phyloP scores from a whole-genome alignment of 2,329 filamentous ascomycete species.

The Aspergillus bombycis region DNA sequence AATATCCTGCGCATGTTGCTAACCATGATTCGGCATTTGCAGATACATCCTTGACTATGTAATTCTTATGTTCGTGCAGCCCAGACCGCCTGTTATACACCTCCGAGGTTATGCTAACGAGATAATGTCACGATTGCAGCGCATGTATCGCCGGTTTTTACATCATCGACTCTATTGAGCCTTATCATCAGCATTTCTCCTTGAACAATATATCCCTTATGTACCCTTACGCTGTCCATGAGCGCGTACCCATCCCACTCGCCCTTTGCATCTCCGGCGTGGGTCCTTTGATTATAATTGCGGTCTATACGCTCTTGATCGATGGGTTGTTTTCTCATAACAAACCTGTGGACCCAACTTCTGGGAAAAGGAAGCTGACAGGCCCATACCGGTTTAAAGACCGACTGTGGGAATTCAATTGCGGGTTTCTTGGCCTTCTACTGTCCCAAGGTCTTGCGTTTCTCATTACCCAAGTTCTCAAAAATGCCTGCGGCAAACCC shows the following conservation, averaged over 20 bases:
- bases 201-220: conserved; percentile 60
- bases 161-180: conserved; percentile 56
- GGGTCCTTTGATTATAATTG: conserved; percentile 56
- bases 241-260: conserved; percentile 56
- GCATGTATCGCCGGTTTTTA: conserved; percentile 55
- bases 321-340: conserved; percentile 62
- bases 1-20: background rate
- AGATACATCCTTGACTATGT: conserved; percentile 64
- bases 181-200: conserved; percentile 62
- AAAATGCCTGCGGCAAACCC: conserved; percentile 63
- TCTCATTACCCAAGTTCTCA: conserved; percentile 60
- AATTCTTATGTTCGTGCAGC: conserved; percentile 56
- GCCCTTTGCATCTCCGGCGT: conserved; percentile 54
- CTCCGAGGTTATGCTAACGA: background rate
- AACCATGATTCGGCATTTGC: conserved; percentile 3
- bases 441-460: conserved; percentile 59
- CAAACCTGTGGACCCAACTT: conserved; percentile 38
- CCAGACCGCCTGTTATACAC: background rate
- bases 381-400: conserved; percentile 58
- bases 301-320: conserved; percentile 59
- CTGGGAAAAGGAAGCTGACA: conserved; percentile 43
- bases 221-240: conserved; percentile 60
- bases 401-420: conserved; percentile 65
- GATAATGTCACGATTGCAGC: conserved; percentile 37
- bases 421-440: conserved; percentile 60